Conservation (phyloP, 1,284 basidiomycete species). For the Malassezia caprae region DNA sequence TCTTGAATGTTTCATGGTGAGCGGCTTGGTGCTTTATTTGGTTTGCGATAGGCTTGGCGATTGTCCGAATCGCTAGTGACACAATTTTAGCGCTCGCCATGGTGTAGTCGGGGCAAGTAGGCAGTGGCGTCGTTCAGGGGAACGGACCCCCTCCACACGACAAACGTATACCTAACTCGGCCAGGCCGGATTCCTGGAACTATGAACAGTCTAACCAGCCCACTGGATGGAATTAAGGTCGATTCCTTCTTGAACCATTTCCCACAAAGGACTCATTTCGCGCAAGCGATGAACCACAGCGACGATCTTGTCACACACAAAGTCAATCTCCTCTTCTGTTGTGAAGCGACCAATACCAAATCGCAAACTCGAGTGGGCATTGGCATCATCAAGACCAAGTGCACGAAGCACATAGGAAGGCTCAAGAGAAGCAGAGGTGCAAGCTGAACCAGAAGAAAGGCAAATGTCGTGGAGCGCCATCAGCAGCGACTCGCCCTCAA, state of each 20-base stretch:
- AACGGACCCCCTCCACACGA: background rate
- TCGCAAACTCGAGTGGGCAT: conserved; percentile 94
- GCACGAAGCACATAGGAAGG: conserved; percentile 96
- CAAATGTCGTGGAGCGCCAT: conserved; percentile 98
- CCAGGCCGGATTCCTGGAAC: background rate
- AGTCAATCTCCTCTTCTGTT: conserved; percentile 92
- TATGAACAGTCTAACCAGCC: conserved; percentile 51
- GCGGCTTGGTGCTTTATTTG: conserved; percentile 41
- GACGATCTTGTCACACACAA: conserved; percentile 80
- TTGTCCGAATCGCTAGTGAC: conserved; percentile 37
- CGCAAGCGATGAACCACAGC: conserved; percentile 66
- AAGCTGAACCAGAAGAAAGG: conserved; percentile 92
- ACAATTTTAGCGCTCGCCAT: conserved; percentile 46
- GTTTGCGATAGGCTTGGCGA: conserved; percentile 46
- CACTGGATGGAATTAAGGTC: conserved; percentile 87
- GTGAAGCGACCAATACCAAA: conserved; percentile 98
- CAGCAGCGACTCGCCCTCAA: conserved; percentile 90
- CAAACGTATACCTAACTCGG: background rate
- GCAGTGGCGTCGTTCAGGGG: background rate
- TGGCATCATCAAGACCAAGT: conserved; percentile 84
- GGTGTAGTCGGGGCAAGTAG: background rate
- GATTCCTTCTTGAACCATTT: conserved; percentile 58
- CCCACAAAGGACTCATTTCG: conserved; percentile 56
- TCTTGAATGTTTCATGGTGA: conserved; percentile 37
- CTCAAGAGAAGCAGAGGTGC: conserved; percentile 94